These are phyloP conservation scores for Ceratonia siliqua DNA, from an alignment of 306 rosid species.

Conservation along the genomic window DNA sequence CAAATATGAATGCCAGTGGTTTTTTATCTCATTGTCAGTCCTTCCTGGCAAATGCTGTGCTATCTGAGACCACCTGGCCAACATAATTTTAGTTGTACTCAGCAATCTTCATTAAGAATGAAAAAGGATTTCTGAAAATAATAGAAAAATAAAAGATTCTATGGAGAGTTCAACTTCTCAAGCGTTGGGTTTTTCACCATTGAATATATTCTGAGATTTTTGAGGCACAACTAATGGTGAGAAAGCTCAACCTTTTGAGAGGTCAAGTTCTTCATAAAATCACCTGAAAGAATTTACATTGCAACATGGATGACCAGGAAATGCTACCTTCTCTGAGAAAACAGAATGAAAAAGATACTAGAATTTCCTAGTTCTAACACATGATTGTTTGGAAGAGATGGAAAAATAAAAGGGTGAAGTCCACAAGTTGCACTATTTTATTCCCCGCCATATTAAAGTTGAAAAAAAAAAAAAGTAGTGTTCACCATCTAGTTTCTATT, in stretches of 20 bases:
- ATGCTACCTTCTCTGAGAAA: neutral
- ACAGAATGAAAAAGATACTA: neutral
- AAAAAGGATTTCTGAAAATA: neutral
- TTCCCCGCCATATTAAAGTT: neutral
- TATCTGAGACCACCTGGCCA: conserved; percentile 92
- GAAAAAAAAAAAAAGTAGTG: neutral
- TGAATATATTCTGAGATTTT: too few relatives aligned
- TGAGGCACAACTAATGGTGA: too few relatives aligned
- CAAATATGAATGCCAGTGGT: conserved; percentile 95
- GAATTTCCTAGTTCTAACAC: too few relatives aligned
- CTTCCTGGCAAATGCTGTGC: conserved; percentile 90
- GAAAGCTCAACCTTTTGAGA: too few relatives aligned
- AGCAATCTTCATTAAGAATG: neutral
- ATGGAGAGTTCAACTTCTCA: too few relatives aligned
- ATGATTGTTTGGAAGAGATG: too few relatives aligned
- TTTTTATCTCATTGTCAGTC: conserved; percentile 92
- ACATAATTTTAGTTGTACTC: conserved; percentile 4
- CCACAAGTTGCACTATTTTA: neutral
- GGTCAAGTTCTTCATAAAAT: too few relatives aligned
- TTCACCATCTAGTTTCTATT: too few relatives aligned
- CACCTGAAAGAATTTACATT: neutral
- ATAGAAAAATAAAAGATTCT: too few relatives aligned
- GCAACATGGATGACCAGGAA: neutral
- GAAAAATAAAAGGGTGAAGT: too few relatives aligned
- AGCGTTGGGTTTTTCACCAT: too few relatives aligned